Base-by-base conservation (phyloP, 2,329 filamentous ascomycete genomes). In the Paraphaeosphaeria sporulosa region DNA sequence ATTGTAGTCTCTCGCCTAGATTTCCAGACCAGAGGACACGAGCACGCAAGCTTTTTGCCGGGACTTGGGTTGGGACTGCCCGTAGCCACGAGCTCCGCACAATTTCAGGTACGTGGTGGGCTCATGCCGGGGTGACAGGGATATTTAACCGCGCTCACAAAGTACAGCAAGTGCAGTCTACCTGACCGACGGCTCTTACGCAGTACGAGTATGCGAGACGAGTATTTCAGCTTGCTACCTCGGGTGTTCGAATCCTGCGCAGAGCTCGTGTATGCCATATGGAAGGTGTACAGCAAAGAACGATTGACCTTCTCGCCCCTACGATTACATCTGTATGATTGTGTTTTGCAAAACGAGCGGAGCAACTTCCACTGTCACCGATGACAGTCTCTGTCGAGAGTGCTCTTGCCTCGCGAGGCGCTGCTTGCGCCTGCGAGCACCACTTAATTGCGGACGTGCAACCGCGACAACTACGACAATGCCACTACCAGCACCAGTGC, bases 131-230 rank as follows among this genome's bases (percentile, higher is more conserved):
- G 44, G 44, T 47, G 27, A 47, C 46, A 49, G 15, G 46, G 32
- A 23, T 50, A 50, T 50, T 50, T 36, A 50, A 34, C 46, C 48
- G 48, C 32, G 32, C 48, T 50, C 38, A 38, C 19, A 36, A 21
- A 36, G 30, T 50, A 21, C 30, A 38, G 17, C 30, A 15, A 40
- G 36, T 40, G 36, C 12, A 40, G 36, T n/a, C 36, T 17, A 40
- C 12, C 12, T 30, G 48, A 19, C 17, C 32, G 5, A 25, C 7
- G 9, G 30, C 5, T 32, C 25, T 10, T 17, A 23, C 25, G n/a
- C 23, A n/a, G n/a, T 7, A 19, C 27, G 27, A 4, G 27, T 8
- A 48, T 23, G 9, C 44, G 44, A 30, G 43, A 48, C 21, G 12
- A 48, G 23, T 25, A 30, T 42, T 12, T 42, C 38, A 42, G n/a